Percentiles rank a stretch among this genome's conserved stretches.
Evolutionary conservation across 805 yeast genomes (phyloP).

Genomic region (Cyberlindnera xishuangbannaensis): DNA sequence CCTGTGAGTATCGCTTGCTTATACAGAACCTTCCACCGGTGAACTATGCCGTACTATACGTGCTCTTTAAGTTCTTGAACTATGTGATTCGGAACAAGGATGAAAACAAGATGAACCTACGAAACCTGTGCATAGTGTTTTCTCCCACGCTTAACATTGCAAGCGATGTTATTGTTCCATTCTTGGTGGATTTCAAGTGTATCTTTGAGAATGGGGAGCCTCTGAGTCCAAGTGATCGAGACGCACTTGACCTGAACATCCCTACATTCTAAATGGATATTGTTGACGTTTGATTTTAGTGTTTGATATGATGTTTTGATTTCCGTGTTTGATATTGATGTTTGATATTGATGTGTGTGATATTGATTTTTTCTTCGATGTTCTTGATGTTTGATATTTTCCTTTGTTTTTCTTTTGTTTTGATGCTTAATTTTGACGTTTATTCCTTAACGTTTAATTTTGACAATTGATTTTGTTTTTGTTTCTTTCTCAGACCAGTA

Average conservation of each 20-base stretch:
- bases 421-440: too few relatives aligned
- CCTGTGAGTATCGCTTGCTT: conserved; percentile 30
- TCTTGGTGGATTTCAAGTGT: conserved; percentile 56
- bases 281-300: not conserved
- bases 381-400: too few relatives aligned
- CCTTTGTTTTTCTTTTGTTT: too few relatives aligned
- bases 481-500: too few relatives aligned
- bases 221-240: conserved; percentile 34
- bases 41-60: conserved; percentile 54
- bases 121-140: conserved; percentile 75
- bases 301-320: too few relatives aligned
- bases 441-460: too few relatives aligned
- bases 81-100: conserved; percentile 56
- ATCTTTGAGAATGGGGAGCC: conserved; percentile 53
- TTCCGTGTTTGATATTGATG: not conserved
- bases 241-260: conserved; percentile 45
- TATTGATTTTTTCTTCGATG: too few relatives aligned
- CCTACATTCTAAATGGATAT: conserved; percentile 30
- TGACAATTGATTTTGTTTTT: too few relatives aligned
- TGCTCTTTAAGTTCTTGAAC: conserved; percentile 60
- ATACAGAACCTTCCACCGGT: conserved; percentile 39
- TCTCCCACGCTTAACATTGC: conserved; percentile 75
- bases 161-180: conserved; percentile 49
- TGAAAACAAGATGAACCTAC: conserved; percentile 75
- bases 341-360: too few relatives aligned